Conservation (phyloP, 768 basidiomycete genomes). For the Termitomyces sp. region DNA sequence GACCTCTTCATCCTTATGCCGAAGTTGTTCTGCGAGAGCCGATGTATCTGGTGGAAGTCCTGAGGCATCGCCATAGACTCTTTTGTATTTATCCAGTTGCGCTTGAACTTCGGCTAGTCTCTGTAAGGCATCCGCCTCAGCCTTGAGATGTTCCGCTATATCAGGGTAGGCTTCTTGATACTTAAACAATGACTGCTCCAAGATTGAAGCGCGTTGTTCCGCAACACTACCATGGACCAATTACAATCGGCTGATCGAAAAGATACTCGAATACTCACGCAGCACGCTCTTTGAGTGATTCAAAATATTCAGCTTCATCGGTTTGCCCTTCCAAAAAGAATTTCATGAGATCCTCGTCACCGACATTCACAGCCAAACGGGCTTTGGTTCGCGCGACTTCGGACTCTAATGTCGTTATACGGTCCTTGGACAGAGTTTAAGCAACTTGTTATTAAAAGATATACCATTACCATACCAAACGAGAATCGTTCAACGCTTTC, state of each 20-base stretch:
- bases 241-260: constrained; percentile 4
- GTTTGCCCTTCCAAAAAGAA: constrained; percentile 59
- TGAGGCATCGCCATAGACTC: constrained; percentile 54
- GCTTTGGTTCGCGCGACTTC: constrained; percentile 72
- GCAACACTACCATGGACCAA: constrained; percentile 38
- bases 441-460: neutral
- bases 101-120: constrained; percentile 38
- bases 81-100: constrained; percentile 56
- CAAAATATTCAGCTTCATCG: constrained; percentile 46
- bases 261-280: constrained; percentile 33
- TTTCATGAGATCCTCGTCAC: constrained; percentile 64
- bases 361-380: constrained; percentile 67
- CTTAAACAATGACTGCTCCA: constrained; percentile 47
- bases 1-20: constrained; percentile 65
- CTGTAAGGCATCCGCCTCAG: constrained; percentile 45
- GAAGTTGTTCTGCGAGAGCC: constrained; percentile 48
- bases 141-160: constrained; percentile 38
- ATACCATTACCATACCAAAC: constrained; percentile 33
- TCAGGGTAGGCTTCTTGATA: constrained; percentile 50
- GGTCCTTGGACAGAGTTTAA: constrained; percentile 42
- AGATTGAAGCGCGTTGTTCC: constrained; percentile 40
- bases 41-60: constrained; percentile 44
- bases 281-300: constrained; percentile 47
- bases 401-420: constrained; percentile 63
- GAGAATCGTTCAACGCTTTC: constrained; percentile 57